Percentiles rank a stretch among this genome's conserved stretches.
Evolutionary conservation across 352 stramenopile genomes (phyloP).

Genomic region (Phytophthora sansomeana): DNA sequence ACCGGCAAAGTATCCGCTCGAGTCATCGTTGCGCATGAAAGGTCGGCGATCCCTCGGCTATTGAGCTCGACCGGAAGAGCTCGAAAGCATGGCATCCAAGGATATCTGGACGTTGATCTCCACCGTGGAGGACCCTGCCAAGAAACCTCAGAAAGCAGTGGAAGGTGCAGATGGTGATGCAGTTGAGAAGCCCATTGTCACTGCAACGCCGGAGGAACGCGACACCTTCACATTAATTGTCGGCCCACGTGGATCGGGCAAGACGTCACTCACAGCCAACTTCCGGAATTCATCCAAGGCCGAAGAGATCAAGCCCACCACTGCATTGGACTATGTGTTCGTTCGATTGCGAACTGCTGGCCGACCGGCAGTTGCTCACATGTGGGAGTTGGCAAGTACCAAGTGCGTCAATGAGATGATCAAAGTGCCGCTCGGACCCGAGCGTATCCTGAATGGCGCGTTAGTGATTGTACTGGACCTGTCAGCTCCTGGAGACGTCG

Average conservation of each 20-base stretch:
- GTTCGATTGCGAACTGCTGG: slow-evolving; percentile 75
- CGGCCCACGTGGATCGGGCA: slow-evolving; percentile 73
- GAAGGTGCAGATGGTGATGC: slow-evolving; percentile 30
- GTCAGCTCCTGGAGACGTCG: slow-evolving; percentile 77
- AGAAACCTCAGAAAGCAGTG: slow-evolving; percentile 33
- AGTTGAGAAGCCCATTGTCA: slow-evolving; percentile 28
- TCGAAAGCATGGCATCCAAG: slow-evolving; percentile 50
- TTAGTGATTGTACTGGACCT: slow-evolving; percentile 90
- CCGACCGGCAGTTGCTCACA: slow-evolving; percentile 77
- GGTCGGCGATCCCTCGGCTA: slow-evolving; percentile 28
- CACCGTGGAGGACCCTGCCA: slow-evolving; percentile 46
- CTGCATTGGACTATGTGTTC: slow-evolving; percentile 92
- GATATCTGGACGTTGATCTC: slow-evolving; percentile 80
- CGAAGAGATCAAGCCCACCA: slow-evolving; percentile 91
- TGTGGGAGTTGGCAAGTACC: slow-evolving; percentile 91
- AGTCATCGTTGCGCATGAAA: slow-evolving; percentile 30
- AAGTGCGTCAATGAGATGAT: slow-evolving; percentile 89
- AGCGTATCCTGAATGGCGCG: slow-evolving; percentile 77
- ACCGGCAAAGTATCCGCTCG: slow-evolving; percentile 16
- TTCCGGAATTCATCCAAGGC: slow-evolving; percentile 76
- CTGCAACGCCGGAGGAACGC: slow-evolving; percentile 49
- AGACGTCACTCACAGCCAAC: slow-evolving; percentile 80
- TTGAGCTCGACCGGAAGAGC: slow-evolving; percentile 7
- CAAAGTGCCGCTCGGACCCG: slow-evolving; percentile 77
- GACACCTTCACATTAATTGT: slow-evolving; percentile 82